phyloP scores from a whole-genome alignment of 2,329 filamentous ascomycete species.

The Pezicula radicicola region DNA sequence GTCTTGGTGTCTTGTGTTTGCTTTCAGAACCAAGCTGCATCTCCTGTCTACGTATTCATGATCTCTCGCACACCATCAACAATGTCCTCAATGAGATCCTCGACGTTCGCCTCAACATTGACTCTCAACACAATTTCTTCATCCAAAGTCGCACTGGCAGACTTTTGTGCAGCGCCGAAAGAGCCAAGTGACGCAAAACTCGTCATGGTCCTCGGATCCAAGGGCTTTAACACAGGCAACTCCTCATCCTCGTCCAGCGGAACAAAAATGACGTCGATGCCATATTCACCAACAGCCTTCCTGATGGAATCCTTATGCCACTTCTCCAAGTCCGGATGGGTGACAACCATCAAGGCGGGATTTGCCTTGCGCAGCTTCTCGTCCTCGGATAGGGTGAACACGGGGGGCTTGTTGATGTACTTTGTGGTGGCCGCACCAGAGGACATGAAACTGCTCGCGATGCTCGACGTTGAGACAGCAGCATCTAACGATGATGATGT shows the following conservation, averaged over 20 bases:
- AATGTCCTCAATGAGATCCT: conserved; percentile 20
- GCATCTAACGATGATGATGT: conserved; percentile 3
- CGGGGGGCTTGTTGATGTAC: conserved; percentile 7
- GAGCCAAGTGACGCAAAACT: conserved; percentile 14
- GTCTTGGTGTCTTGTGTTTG: too few relatives aligned
- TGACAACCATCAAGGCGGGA: conserved; percentile 27
- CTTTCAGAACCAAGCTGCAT: too few relatives aligned
- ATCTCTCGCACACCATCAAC: conserved; percentile 14
- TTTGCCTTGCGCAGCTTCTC: conserved; percentile 19
- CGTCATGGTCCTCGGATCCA: conserved; percentile 25
- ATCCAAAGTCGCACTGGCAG: conserved; percentile 8
- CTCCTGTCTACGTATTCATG: conserved; percentile 5
- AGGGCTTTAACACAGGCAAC: conserved; percentile 21
- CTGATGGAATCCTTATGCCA: conserved; percentile 28
- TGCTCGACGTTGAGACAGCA: conserved; percentile 1
- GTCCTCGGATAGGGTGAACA: conserved; percentile 15
- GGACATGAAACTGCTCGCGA: not conserved
- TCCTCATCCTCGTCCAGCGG: conserved; percentile 25
- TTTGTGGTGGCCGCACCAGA: not conserved
- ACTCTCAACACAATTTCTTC: conserved; percentile 21
- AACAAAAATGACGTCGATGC: conserved; percentile 29
- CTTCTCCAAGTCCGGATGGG: conserved; percentile 26
- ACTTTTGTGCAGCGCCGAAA: not conserved
- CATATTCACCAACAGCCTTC: conserved; percentile 23
- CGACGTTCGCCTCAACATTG: conserved; percentile 17